phyloP scores from a whole-genome alignment of 2,329 filamentous ascomycete genomes.

The Biscogniauxia mediterranea region DNA sequence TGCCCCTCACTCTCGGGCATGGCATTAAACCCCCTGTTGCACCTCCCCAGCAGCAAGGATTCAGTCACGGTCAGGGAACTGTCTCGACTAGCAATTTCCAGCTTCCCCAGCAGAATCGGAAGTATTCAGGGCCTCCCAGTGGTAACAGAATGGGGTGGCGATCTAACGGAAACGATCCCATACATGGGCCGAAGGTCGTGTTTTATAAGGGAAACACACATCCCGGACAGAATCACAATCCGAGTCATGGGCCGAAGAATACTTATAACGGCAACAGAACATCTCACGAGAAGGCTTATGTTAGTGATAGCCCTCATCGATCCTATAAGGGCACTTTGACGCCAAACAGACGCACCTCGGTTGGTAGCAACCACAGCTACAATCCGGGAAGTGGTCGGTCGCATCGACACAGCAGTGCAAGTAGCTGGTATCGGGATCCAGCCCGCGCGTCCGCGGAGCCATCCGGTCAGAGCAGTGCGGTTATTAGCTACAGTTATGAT shows the following conservation, averaged over 20 bases:
- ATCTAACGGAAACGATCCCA: not conserved
- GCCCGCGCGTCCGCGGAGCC: not conserved
- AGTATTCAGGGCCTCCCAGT: not conserved
- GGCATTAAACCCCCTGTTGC: not conserved
- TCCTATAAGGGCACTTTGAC: not conserved
- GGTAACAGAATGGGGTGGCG: constrained; percentile 5
- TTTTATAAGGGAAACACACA: not conserved
- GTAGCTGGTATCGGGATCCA: not conserved
- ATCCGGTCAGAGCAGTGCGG: not conserved
- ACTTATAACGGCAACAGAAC: not conserved
- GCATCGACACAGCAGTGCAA: not conserved
- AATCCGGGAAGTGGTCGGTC: not conserved
- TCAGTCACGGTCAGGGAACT: not conserved
- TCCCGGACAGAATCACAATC: not conserved
- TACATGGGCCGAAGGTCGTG: not conserved
- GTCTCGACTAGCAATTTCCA: not conserved
- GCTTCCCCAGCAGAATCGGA: not conserved
- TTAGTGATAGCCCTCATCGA: not conserved
- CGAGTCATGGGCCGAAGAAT: not conserved
- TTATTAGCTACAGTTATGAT: not conserved
- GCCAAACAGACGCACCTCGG: constrained; percentile 1
- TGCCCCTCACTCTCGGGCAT: not conserved
- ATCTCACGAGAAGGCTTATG: not conserved
- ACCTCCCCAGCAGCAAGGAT: not conserved
- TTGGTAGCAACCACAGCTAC: not conserved